Conservation (phyloP, 2,329 filamentous ascomycete species). For the Chrysosporium queenslandicum region DNA sequence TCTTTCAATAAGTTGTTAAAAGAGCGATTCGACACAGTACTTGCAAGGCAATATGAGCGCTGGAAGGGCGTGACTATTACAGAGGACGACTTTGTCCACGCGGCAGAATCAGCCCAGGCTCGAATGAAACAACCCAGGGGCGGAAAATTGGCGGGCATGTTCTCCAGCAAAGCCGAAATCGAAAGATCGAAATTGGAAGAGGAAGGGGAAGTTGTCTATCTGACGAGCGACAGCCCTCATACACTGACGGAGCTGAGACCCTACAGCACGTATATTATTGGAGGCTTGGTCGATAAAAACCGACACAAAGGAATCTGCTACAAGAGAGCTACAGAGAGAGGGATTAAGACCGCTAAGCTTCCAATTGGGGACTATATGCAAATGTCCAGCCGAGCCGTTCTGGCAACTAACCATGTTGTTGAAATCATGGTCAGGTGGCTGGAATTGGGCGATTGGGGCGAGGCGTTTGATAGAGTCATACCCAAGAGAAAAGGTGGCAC, state of each 20-base stretch:
- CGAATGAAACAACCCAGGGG: constrained; percentile 53
- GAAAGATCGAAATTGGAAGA: constrained; percentile 23
- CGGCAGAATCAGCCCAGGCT: constrained; percentile 54
- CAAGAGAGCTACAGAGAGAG: constrained; percentile 61
- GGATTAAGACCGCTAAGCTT: constrained; percentile 77
- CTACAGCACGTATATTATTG: constrained; percentile 84
- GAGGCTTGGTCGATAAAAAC: constrained; percentile 92
- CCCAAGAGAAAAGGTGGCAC: constrained; percentile 62
- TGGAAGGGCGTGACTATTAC: constrained; percentile 74
- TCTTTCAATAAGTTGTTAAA: constrained; percentile 67
- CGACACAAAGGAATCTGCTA: constrained; percentile 92
- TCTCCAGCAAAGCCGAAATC: constrained; percentile 36
- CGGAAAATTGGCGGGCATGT: constrained; percentile 51
- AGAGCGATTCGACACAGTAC: constrained; percentile 66
- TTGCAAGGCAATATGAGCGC: constrained; percentile 59
- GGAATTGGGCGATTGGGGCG: constrained; percentile 80
- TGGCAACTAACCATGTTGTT: constrained; percentile 90
- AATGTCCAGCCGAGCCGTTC: constrained; percentile 74
- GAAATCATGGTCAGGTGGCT: constrained; percentile 96
- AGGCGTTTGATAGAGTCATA: constrained; percentile 78
- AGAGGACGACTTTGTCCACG: constrained; percentile 62
- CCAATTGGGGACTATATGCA: constrained; percentile 93
- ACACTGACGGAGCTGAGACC: constrained; percentile 75
- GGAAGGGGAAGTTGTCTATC: constrained; percentile 63
- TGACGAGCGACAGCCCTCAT: constrained; percentile 82